A percentile compares a stretch with the other conserved stretches of the same genome.
Conservation (phyloP, 2,329 filamentous ascomycete genomes). For the Dothideomycetidae sp. region DNA sequence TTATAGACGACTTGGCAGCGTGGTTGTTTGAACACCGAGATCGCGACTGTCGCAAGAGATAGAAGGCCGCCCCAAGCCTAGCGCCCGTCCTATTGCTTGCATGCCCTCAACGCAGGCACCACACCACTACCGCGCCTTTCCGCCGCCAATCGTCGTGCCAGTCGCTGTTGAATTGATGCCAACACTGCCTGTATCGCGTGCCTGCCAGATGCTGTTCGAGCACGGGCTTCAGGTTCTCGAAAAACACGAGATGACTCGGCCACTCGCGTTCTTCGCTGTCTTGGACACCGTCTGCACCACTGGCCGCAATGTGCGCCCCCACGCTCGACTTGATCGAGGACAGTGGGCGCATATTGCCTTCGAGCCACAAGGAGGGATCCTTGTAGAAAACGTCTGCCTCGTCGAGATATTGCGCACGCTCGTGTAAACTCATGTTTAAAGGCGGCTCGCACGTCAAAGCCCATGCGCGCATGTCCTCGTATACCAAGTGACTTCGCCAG, state of each 20-base stretch:
- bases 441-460: slow-evolving; percentile 87
- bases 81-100: neutral
- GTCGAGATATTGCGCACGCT: slow-evolving; percentile 60
- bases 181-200: slow-evolving; percentile 44
- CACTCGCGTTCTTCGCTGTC: slow-evolving; percentile 18
- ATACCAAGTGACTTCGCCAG: slow-evolving; percentile 77
- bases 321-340: slow-evolving; percentile 3
- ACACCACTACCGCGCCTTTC: slow-evolving; percentile 48
- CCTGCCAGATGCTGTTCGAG: slow-evolving; percentile 22
- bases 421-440: slow-evolving; percentile 46
- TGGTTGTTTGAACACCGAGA: no score
- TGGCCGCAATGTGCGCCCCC: neutral
- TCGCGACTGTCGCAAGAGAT: no score
- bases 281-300: neutral
- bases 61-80: no score
- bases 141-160: slow-evolving; percentile 50
- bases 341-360: slow-evolving; percentile 25
- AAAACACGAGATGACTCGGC: slow-evolving; percentile 39
- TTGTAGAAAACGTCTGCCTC: slow-evolving; percentile 86
- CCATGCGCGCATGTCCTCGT: slow-evolving; percentile 61
- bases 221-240: slow-evolving; percentile 41
- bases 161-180: slow-evolving; percentile 45
- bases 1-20: no score
- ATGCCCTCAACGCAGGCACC: slow-evolving; percentile 22
- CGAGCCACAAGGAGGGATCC: slow-evolving; percentile 36